Percentiles rank a stretch among this genome's conserved stretches.
phyloP scores from a whole-genome alignment of 2,329 filamentous ascomycete genomes.

The Monascus ruber region DNA sequence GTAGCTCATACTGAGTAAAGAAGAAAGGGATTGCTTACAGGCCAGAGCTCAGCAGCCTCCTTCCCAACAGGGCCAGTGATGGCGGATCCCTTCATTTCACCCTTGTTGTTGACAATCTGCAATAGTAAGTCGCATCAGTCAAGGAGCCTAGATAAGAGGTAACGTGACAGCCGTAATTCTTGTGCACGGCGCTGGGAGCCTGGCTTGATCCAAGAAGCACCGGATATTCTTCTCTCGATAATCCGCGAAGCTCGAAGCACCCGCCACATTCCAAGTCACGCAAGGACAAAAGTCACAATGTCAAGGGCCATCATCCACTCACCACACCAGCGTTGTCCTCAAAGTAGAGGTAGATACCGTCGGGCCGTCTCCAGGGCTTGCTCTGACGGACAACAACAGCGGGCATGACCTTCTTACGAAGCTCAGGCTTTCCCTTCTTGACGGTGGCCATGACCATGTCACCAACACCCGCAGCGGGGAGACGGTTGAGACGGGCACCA shows the following conservation, averaged over 20 bases:
- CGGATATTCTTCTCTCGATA: too few relatives aligned
- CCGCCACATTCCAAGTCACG: background rate
- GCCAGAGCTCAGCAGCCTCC: conserved; percentile 99
- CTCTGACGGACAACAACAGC: conserved; percentile 97
- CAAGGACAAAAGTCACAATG: background rate
- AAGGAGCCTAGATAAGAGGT: conserved; percentile 3
- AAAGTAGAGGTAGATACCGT: conserved; percentile 99
- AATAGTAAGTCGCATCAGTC: background rate
- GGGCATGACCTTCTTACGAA: conserved; percentile 99
- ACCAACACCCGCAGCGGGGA: conserved; percentile 93
- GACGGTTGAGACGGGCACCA: conserved; percentile 92
- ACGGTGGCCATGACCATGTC: conserved; percentile 99
- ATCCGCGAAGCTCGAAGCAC: too few relatives aligned
- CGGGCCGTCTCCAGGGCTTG: conserved; percentile 98
- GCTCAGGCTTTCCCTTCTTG: conserved; percentile 99
- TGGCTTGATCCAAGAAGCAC: too few relatives aligned
- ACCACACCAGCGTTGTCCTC: conserved; percentile 99
- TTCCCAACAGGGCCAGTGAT: conserved; percentile 99
- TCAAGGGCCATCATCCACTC: conserved; percentile 37
- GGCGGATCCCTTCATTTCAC: conserved; percentile 99
- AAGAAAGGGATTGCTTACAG: conserved; percentile 49
- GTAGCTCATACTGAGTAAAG: conserved; percentile 1
- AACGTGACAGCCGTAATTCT: conserved; percentile 3
- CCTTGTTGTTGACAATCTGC: conserved; percentile 99
- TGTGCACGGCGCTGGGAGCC: background rate